These are phyloP conservation scores for Aspergillus amoenus DNA, from an alignment of 2,329 filamentous ascomycete genomes.

Conservation along the genomic window DNA sequence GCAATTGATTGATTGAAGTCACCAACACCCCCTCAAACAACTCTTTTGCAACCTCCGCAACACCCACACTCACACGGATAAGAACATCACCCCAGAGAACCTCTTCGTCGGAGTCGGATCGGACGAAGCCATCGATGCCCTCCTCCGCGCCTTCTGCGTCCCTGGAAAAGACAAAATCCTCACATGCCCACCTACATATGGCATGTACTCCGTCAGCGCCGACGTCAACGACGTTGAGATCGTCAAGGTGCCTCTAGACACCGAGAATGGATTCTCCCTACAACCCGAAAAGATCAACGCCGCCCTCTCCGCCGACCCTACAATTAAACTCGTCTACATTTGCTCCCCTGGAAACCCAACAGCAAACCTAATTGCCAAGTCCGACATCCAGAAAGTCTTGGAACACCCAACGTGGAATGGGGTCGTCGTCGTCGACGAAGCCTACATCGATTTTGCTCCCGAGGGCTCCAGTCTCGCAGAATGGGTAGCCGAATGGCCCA, in stretches of 20 bases:
- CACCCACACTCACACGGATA: constrained; percentile 72
- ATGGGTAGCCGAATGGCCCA: constrained; percentile 89
- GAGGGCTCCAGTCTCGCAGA: constrained; percentile 79
- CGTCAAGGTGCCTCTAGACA: constrained; percentile 79
- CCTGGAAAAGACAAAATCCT: constrained; percentile 87
- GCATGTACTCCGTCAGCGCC: constrained; percentile 95
- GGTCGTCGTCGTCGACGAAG: constrained; percentile 88
- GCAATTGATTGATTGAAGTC: constrained; percentile 42
- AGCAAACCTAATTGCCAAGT: constrained; percentile 72
- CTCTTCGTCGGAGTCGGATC: constrained; percentile 94
- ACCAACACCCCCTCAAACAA: constrained; percentile 84
- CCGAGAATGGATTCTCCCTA: constrained; percentile 70
- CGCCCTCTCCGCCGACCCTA: constrained; percentile 60
- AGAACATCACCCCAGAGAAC: constrained; percentile 73
- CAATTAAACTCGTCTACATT: constrained; percentile 86
- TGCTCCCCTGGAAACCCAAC: constrained; percentile 97
- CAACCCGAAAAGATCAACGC: constrained; percentile 68
- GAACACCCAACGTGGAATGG: constrained; percentile 94
- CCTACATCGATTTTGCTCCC: constrained; percentile 91
- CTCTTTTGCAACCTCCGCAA: constrained; percentile 85
- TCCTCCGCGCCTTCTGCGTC: constrained; percentile 88
- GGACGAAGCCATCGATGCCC: constrained; percentile 93
- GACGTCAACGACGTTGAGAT: constrained; percentile 89
- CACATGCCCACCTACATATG: constrained; percentile 94
- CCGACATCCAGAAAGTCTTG: constrained; percentile 70